Base-by-base conservation (phyloP, 176 grass and related monocot species). In the Lolium perenne region DNA sequence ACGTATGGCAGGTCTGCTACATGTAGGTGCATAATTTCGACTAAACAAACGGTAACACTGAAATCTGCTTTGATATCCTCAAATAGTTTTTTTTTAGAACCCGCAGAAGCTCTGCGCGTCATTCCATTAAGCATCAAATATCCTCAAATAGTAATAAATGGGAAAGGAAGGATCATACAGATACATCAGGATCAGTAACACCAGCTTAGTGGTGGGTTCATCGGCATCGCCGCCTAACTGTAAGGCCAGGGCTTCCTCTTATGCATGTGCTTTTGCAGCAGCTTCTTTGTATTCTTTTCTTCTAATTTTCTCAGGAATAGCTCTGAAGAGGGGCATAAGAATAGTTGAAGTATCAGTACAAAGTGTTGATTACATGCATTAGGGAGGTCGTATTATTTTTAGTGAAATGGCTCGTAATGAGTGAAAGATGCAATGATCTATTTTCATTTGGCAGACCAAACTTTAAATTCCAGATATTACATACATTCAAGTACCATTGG, bases 291-390 rank as follows among this genome's bases (percentile, higher is more conserved):
- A 97, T 38, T 80, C 89, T 88, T 84, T 89, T 84, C 95, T 91
- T 88, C 95, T 92, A 60, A 69, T 92, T 40, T 97, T 93, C 91
- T 95, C 89, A 20, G 95, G 91, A 80, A 94, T 94, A 73, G 66
- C 77, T 66, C 92, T 97, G 59, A 51, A 84, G 47, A 49, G 47
- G 47, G 47, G 47, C 2, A 49, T 12, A 10, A 11, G 47, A 80
- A 35, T 3, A n/a, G 77, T 48, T 15, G 4, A 77, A 47, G 58
- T 38, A 69, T 40, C 10, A 63, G 32, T 57, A 54, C 10, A 51
- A 26, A 80, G 1, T 13, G 4, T 70, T 70, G 20, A 45, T 18
- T 68, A 14, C 15, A 86, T 74, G 79, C 14, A 35, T 60, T 32
- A 54, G 0, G 10, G 53, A 76, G n/a, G 9, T 49, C 17, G 51